phyloP scores from a whole-genome alignment of 176 grass and related monocot species.

The Musa schizocarpa region DNA sequence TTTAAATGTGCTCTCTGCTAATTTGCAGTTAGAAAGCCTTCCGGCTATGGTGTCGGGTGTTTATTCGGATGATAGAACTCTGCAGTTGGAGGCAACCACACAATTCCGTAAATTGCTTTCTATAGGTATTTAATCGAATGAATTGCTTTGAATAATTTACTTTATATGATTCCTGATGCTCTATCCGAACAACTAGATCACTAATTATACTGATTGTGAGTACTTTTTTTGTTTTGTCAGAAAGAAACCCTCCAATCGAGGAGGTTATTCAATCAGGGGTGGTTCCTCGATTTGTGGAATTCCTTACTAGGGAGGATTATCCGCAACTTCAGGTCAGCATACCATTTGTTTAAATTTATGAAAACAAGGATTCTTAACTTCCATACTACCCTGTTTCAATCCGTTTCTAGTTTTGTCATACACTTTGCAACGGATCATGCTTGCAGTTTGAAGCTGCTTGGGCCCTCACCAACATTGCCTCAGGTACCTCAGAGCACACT shows the following conservation, averaged over 20 bases:
- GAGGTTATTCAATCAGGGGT: no score
- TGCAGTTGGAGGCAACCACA: slow-evolving; percentile 78
- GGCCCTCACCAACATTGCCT: slow-evolving; percentile 94
- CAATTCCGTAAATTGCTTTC: slow-evolving; percentile 89
- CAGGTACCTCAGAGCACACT: slow-evolving; percentile 82
- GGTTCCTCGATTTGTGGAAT: no score
- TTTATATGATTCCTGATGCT: slow-evolving; percentile 6
- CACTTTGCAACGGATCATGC: no score
- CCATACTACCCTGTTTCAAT: no score
- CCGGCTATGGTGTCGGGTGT: slow-evolving; percentile 77
- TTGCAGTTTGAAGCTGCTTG: slow-evolving; percentile 82
- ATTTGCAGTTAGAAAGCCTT: slow-evolving; percentile 76
- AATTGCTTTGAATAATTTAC: background rate
- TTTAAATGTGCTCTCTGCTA: slow-evolving; percentile 11
- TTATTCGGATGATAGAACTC: slow-evolving; percentile 62
- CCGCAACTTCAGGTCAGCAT: no score
- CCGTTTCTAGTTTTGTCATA: no score
- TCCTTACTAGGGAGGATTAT: no score
- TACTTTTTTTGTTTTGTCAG: slow-evolving; percentile 19
- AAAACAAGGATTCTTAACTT: no score
- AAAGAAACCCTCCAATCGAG: slow-evolving; percentile 86
- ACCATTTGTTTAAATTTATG: slow-evolving; percentile 4
- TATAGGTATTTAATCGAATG: slow-evolving; percentile 42
- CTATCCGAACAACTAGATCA: slow-evolving; percentile 5
- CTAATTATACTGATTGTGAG: background rate